A percentile compares a stretch with the other conserved stretches of the same genome.
phyloP scores from a whole-genome alignment of 2,329 filamentous ascomycete species.

The Epichloe scottii region DNA sequence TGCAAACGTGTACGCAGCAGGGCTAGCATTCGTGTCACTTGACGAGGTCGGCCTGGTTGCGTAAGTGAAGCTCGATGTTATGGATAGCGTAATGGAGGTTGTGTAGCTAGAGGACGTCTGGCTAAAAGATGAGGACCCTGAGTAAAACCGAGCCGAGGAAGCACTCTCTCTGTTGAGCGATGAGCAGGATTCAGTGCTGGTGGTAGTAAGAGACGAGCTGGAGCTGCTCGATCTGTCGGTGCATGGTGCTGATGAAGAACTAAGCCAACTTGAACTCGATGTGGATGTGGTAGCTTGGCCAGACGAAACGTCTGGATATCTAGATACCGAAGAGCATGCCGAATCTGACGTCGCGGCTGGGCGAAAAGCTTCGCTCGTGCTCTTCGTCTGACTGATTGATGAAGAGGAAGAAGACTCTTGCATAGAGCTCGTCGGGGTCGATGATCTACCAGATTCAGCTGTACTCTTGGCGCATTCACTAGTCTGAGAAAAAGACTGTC shows the following conservation, averaged over 20 bases:
- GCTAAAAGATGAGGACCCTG: not conserved
- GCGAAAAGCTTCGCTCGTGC: not conserved
- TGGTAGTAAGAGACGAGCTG: not conserved
- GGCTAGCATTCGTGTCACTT: not conserved
- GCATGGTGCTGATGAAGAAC: not conserved
- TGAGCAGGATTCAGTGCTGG: not conserved
- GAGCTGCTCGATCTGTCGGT: not conserved
- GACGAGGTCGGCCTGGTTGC: not conserved
- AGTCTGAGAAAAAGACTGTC: not conserved
- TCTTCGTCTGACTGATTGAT: not conserved
- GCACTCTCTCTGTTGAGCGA: not conserved
- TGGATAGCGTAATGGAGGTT: not conserved
- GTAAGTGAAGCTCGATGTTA: not conserved
- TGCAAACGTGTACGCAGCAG: constrained; percentile 3
- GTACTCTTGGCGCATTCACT: not conserved
- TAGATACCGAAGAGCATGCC: constrained; percentile 1
- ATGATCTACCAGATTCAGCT: not conserved
- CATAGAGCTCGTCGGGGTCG: not conserved
- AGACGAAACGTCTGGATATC: not conserved
- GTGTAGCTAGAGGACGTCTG: not conserved
- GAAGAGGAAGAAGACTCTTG: not conserved
- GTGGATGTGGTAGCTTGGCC: not conserved
- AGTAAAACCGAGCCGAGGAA: not conserved
- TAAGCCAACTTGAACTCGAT: not conserved
- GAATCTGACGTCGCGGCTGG: not conserved